A percentile compares a stretch with the other conserved stretches of the same genome.
Conservation (phyloP, 1,284 basidiomycete genomes). For the Caloboletus firmus region DNA sequence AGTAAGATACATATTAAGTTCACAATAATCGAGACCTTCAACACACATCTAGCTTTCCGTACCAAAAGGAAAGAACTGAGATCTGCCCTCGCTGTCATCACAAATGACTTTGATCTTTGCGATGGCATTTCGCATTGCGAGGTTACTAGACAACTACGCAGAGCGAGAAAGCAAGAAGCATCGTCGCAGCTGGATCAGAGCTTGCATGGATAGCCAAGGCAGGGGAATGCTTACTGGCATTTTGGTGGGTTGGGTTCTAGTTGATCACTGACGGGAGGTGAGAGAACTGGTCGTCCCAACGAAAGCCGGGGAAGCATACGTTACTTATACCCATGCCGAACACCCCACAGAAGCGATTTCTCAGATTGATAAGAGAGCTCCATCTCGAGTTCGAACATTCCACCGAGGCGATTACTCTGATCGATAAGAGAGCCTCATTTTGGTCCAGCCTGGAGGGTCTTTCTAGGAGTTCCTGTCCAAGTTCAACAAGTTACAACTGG, state of each 20-base stretch:
- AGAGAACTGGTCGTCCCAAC: background rate
- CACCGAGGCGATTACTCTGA: background rate
- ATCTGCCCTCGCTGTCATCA: background rate
- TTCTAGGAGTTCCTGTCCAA: background rate
- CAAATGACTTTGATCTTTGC: background rate
- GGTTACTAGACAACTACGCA: background rate
- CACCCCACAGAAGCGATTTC: background rate
- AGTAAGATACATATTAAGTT: background rate
- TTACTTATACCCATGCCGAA: background rate
- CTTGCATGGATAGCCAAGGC: background rate
- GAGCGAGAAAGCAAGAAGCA: background rate
- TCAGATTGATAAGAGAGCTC: background rate
- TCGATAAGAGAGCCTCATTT: background rate
- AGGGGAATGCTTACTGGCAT: background rate
- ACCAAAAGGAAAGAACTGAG: slow-evolving; percentile 7
- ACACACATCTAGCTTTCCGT: background rate
- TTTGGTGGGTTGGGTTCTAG: background rate
- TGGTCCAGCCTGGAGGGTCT: no score
- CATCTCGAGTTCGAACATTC: background rate
- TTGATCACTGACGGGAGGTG: background rate
- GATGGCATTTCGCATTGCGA: background rate
- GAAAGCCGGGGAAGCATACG: background rate
- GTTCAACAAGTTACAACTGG: background rate
- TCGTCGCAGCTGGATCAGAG: background rate
- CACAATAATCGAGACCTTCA: background rate